Percentiles rank a stretch among this genome's conserved stretches.
phyloP scores from a whole-genome alignment of 306 rosid genomes.

The Sindora glabra region DNA sequence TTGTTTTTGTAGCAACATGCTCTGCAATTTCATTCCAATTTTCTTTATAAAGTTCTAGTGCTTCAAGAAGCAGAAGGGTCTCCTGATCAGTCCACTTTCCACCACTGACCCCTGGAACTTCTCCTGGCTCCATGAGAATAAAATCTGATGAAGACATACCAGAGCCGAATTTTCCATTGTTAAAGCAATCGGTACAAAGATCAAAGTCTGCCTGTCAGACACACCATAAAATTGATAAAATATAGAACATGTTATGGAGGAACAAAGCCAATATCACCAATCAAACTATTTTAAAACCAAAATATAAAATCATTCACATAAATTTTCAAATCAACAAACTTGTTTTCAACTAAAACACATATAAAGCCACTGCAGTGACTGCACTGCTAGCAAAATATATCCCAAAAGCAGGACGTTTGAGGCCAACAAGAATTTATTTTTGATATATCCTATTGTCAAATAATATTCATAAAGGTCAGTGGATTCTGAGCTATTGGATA shows the following conservation, averaged over 20 bases:
- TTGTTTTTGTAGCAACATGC: constrained; percentile 91
- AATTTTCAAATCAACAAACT: constrained; percentile 11
- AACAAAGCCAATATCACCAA: constrained; percentile 4
- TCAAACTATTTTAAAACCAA: too few relatives aligned
- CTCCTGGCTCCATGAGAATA: constrained; percentile 97
- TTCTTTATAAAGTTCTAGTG: constrained; percentile 83
- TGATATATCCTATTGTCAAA: not conserved
- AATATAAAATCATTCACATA: too few relatives aligned
- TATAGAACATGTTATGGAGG: constrained; percentile 4
- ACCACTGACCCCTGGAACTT: constrained; percentile 73
- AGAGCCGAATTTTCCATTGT: constrained; percentile 66
- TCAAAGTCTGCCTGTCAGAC: constrained; percentile 91
- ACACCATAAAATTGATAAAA: constrained; percentile 30
- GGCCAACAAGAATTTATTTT: not conserved
- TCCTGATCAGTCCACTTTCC: constrained; percentile 99
- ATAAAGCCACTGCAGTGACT: not conserved
- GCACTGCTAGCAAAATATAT: not conserved
- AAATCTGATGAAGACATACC: constrained; percentile 88
- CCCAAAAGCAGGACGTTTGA: not conserved
- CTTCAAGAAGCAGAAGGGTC: constrained; percentile 95
- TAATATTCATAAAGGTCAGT: constrained; percentile 1
- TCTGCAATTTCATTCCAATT: constrained; percentile 96
- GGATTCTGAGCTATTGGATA: not conserved
- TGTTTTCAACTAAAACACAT: not conserved
- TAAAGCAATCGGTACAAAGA: constrained; percentile 84